Conservation (phyloP, 768 basidiomycete species). For the Naganishia randhawae region DNA sequence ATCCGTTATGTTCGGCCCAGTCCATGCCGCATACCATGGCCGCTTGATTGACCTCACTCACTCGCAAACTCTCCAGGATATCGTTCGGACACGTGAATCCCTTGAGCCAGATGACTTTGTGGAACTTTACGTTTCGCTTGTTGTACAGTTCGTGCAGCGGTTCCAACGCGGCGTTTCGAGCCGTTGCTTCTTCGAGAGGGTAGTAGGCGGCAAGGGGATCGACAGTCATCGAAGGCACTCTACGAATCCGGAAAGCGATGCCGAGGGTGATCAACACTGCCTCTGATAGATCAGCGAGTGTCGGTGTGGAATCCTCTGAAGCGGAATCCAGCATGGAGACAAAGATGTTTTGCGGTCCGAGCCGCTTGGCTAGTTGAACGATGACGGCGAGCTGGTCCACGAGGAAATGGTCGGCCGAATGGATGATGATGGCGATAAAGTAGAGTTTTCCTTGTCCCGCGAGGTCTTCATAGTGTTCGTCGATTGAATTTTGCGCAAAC, state of each 20-base stretch:
- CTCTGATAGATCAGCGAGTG: constrained; percentile 88
- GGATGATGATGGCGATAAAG: constrained; percentile 90
- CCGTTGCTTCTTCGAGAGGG: constrained; percentile 89
- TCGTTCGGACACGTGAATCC: constrained; percentile 99
- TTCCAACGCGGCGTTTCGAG: constrained; percentile 85
- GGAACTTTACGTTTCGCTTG: constrained; percentile 75
- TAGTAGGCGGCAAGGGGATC: constrained; percentile 88
- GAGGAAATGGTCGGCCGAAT: constrained; percentile 97
- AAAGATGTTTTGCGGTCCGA: constrained; percentile 84
- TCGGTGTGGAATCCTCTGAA: constrained; percentile 90
- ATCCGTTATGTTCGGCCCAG: constrained; percentile 96
- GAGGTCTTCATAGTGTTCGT: constrained; percentile 85
- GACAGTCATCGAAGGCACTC: constrained; percentile 87
- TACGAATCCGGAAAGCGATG: constrained; percentile 83
- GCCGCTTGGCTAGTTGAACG: constrained; percentile 84
- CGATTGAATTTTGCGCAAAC: constrained; percentile 82
- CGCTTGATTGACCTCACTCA: constrained; percentile 83
- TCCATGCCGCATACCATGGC: constrained; percentile 99
- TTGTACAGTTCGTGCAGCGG: constrained; percentile 77
- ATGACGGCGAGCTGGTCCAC: constrained; percentile 98
- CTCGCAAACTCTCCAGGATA: constrained; percentile 89
- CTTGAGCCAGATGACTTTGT: constrained; percentile 92
- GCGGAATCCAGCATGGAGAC: constrained; percentile 98
- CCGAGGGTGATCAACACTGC: constrained; percentile 89
- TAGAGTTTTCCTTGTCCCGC: constrained; percentile 77